Conservation (phyloP, 208 protist species). For the Angomonas ambiguus region DNA sequence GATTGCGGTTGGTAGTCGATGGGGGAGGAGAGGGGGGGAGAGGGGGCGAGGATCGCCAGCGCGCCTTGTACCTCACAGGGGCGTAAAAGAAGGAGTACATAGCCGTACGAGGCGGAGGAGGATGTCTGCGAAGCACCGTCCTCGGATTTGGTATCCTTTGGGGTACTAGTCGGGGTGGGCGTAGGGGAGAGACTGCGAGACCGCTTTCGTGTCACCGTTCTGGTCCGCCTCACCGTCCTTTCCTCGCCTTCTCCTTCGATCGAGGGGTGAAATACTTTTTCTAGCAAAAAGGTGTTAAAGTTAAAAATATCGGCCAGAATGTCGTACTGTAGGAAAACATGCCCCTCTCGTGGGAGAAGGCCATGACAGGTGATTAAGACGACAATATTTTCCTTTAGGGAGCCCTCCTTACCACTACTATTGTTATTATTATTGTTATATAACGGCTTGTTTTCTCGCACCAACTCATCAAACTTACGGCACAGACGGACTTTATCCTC, state of each 20-base stretch:
- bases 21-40: slow-evolving; percentile 18
- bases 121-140: too few species aligned
- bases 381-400: slow-evolving; percentile 27
- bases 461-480: slow-evolving; percentile 43
- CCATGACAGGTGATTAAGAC: slow-evolving; percentile 62
- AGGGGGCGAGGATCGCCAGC: slow-evolving; percentile 23
- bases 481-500: slow-evolving; percentile 32
- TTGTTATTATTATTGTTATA: too few species aligned
- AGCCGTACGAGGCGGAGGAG: too few species aligned
- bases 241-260: background rate
- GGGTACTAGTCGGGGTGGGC: background rate
- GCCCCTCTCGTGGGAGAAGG: slow-evolving; percentile 39
- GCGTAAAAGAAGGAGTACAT: slow-evolving; percentile 55
- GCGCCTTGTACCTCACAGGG: slow-evolving; percentile 44
- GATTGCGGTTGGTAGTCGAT: slow-evolving; percentile 21
- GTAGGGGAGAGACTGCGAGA: slow-evolving; percentile 29
- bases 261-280: slow-evolving; percentile 35
- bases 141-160: background rate
- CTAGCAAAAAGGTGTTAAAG: slow-evolving; percentile 55
- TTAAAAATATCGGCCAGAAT: slow-evolving; percentile 54
- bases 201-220: slow-evolving; percentile 20
- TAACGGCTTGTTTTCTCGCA: slow-evolving; percentile 11
- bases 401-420: background rate
- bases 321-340: slow-evolving; percentile 63
- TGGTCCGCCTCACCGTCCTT: background rate